Evolutionary conservation across 495 filamentous ascomycete genomes (phyloP), one percentile per base, ranked within the genome.

Genomic region (Penicillium manginii): DNA sequence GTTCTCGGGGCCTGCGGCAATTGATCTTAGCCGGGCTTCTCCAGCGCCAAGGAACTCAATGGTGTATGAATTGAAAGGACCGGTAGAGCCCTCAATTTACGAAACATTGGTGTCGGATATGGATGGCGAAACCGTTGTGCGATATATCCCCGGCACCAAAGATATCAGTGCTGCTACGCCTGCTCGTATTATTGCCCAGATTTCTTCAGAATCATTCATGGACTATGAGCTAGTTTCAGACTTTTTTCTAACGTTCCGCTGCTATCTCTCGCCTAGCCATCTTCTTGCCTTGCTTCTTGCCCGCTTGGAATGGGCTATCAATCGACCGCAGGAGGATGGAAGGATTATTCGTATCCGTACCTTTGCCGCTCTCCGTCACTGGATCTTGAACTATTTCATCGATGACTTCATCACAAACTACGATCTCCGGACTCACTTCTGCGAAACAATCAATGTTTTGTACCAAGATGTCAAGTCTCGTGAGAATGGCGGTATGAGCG

Each of bases 181-280:
- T 2, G 89, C 92, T 9, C 87, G 96, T 12, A 84, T 99, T 33
- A 91, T 99, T 46, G 93, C 93, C n/a, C 91, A 99, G 72, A 96
- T 99, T 57, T 98, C 94, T 4, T 98, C 96, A 17, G 91, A 93
- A 18, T 89, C 85, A 49, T 97, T 98, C 70, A 84, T 99, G 59
- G 94, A 99, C 71, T 99, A 99, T 72, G 93, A 98, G 68, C 83
- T 99, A 6, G 83, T 99, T 1, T 97, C 96, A 0, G 94, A 98
- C 72, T 99, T 99, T 78, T 99, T 99, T 66, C 85, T 98, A 37
- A 98, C 96, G 1, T 98, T 89, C 63, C 91, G 94, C 22, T 83
- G 86, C 7, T 99, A 96, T 65, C 75, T 98, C 55, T 84, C 90
- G 1, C 78, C 89, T 0, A 77, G 79, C 14, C 88, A 93, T 60